Evolutionary conservation across 2,329 filamentous ascomycete genomes (phyloP), one percentile per base, ranked within the genome.

Genomic region (Pyricularia grisea): DNA sequence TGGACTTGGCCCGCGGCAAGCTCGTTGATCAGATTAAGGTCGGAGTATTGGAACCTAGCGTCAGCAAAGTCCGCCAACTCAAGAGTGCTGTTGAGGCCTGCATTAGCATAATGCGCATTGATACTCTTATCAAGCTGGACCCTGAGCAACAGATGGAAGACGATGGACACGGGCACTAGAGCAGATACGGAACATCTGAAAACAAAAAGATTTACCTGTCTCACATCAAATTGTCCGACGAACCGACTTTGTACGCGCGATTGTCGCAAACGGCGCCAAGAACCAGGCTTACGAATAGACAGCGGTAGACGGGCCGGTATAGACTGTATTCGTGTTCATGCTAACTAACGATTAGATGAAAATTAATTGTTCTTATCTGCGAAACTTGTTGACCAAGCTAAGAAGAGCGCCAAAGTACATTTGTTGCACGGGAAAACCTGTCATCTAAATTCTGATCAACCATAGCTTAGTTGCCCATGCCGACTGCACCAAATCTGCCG

Each of bases 81-180:
- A 99, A 99, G 90, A 96, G 92, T 81, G 95, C 95, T 31, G 95
- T 99, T 67, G 95, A 99, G 83, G 95, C 95, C 69, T 98, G 95
- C 81, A 97, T 99, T 80, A 92, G 93, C 77, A 98, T 99, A 79
- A 98, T 99, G 95, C 88, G 95, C 76, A 99, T 99, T 78, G 95
- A 99, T 83, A 98, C 95, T 73, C 85, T 99, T 81, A 98, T 99
- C 82, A 97, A 97, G 85, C 83, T 99, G 80, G 95, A 99, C 84
- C 94, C 94, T 23, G 93, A 97, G 84, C 87, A 90, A 83, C 85
- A 87, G 77, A 84, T 82, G 60, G 87, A 89, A 76, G 91, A 97
- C 81, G 92, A 95, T 76, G 93, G 92, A 69, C 92, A 96, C 81
- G 93, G 90, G 68, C 93, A 97, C 82, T 95, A 86, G 77, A 77